Base-by-base conservation (phyloP, 305 asterid genomes). In the Coffea humblotiana region DNA sequence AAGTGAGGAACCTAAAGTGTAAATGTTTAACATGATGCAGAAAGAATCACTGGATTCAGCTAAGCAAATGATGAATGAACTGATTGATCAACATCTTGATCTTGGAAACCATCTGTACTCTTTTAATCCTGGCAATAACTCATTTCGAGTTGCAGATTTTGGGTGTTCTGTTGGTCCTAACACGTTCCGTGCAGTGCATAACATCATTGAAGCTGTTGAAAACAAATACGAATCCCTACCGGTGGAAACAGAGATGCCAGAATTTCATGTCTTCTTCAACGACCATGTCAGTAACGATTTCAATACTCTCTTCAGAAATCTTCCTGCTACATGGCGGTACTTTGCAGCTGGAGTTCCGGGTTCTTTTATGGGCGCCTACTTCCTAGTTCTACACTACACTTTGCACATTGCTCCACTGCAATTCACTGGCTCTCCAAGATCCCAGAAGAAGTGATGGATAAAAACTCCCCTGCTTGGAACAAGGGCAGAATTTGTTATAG, bases 91-190 rank as follows among this genome's bases (percentile, higher is more conserved):
- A 12, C 35, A 51, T 8, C 51, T 79, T 58, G 78, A 79, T 65
- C 73, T 72, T n/a, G 68, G 54, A 14, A 77, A 61, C 23, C 45
- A 65, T 19, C 4, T 45, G 12, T 4, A 40, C 18, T 7, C 54
- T 4, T 61, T 72, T 15, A 78, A 72, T 47, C 73, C 77, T 19
- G 12, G 43, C 12, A 73, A 65, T 63, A 78, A 74, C 1, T 40
- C 43, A 3, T 79, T 79, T 29, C 68, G 23, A 45, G 43, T 79
- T 32, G 82, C 74, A 3, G 82, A 79, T 61, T 79, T 48, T 54
- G 82, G 82, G 8, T 79, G 82, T 52, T 79, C 82, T 25, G 74
- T 78, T 1, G 82, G 82, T 18, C 82, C 82, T 1, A 79, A 79
- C 78, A 79, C 82, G 0, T 63, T 18, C 15, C 25, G 23, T 58